Conservation (phyloP, 495 filamentous ascomycete genomes). For the Tricharina praecox region DNA sequence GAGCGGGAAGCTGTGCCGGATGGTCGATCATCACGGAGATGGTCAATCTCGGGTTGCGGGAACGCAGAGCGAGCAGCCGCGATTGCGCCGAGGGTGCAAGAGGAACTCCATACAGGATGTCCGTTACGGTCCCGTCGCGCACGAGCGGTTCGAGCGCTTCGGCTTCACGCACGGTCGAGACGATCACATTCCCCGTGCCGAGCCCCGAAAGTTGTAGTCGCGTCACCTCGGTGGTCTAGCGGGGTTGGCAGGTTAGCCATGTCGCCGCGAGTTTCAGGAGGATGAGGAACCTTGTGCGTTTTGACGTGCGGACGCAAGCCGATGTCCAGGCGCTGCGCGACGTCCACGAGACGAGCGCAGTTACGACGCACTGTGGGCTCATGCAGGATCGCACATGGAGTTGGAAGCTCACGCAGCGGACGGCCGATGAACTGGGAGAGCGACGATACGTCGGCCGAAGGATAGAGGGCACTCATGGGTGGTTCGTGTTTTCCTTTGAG, state of each 20-base stretch:
- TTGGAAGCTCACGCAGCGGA: conserved; percentile 41
- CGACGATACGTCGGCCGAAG: neutral
- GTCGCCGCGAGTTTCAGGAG: neutral
- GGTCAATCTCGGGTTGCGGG: conserved; percentile 34
- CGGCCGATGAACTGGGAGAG: conserved; percentile 41
- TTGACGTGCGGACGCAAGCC: conserved; percentile 72
- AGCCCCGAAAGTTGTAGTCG: conserved; percentile 51
- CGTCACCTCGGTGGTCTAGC: conserved; percentile 54
- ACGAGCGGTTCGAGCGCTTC: conserved; percentile 46
- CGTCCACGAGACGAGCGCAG: conserved; percentile 56
- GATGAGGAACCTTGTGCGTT: conserved; percentile 55
- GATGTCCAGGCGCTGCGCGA: conserved; percentile 40
- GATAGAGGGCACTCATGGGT: neutral
- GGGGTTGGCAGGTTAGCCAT: neutral
- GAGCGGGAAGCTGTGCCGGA: conserved; percentile 37
- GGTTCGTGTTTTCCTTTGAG: neutral
- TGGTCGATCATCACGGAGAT: conserved; percentile 62
- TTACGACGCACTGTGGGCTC: conserved; percentile 47
- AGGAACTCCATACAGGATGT: conserved; percentile 61
- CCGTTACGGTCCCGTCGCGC: conserved; percentile 18
- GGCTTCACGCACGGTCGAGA: conserved; percentile 63
- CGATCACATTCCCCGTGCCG: conserved; percentile 35
- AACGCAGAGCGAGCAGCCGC: conserved; percentile 39
- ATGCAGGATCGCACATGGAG: conserved; percentile 56
- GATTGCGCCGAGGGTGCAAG: conserved; percentile 42